phyloP scores from a whole-genome alignment of 1,139 yeast genomes.

The Candida sp. region DNA sequence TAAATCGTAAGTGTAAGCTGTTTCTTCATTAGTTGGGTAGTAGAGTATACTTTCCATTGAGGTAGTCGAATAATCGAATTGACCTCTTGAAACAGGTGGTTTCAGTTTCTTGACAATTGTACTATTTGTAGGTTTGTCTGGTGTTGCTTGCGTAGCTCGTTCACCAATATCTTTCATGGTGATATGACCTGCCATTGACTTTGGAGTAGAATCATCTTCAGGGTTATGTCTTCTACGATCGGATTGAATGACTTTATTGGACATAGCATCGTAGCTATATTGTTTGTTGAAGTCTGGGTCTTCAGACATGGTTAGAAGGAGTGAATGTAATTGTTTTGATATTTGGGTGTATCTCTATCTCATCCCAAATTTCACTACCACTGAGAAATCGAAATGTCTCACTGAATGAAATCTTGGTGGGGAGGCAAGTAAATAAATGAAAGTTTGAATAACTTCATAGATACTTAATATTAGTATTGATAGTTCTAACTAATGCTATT shows the following conservation, averaged over 20 bases:
- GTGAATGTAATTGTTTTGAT: too few relatives aligned
- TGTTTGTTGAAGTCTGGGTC: conserved; percentile 12
- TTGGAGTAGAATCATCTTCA: conserved; percentile 58
- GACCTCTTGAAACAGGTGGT: background rate
- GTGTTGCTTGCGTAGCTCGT: background rate
- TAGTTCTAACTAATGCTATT: too few relatives aligned
- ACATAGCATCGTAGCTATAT: conserved; percentile 52
- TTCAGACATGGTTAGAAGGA: conserved; percentile 1
- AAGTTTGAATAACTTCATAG: too few relatives aligned
- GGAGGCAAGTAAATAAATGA: too few relatives aligned
- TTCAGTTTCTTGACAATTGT: background rate
- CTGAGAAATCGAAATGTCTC: too few relatives aligned
- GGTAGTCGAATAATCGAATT: conserved; percentile 2
- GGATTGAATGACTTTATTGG: conserved; percentile 67
- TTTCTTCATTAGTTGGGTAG: conserved; percentile 17
- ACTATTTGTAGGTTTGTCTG: conserved; percentile 1
- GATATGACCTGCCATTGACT: conserved; percentile 66
- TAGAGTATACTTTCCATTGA: conserved; percentile 12
- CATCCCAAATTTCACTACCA: background rate
- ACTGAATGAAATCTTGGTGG: too few relatives aligned
- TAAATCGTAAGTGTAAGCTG: conserved; percentile 25
- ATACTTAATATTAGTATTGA: too few relatives aligned
- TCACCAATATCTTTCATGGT: conserved; percentile 67
- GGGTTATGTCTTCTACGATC: conserved; percentile 43
- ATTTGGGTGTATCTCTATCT: background rate